phyloP scores from a whole-genome alignment of 1,284 basidiomycete genomes.

The Anthracocystis setariae region DNA sequence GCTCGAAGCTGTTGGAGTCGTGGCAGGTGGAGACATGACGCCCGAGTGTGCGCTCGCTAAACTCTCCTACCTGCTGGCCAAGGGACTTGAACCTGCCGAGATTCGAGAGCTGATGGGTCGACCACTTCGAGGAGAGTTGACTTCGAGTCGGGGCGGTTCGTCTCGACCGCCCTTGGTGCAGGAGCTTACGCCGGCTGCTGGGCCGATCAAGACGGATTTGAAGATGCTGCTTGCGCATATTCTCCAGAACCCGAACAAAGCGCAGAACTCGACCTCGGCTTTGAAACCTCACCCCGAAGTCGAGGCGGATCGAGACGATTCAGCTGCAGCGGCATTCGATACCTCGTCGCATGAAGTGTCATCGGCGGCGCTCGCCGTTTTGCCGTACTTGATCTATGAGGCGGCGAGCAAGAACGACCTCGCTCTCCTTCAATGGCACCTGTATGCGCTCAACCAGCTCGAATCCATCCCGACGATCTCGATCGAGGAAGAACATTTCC shows the following conservation, averaged over 20 bases:
- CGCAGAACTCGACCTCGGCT: conserved; percentile 3
- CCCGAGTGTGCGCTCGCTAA: conserved; percentile 92
- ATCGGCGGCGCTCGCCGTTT: conserved; percentile 20
- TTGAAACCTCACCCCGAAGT: not conserved
- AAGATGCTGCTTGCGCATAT: conserved; percentile 45
- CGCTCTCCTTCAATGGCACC: conserved; percentile 44
- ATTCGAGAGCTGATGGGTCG: conserved; percentile 80
- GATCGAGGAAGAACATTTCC: conserved; percentile 38
- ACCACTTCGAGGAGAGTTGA: conserved; percentile 87
- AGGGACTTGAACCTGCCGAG: conserved; percentile 77
- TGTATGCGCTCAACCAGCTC: conserved; percentile 34
- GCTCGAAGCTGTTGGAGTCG: conserved; percentile 70
- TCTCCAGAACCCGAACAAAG: conserved; percentile 35
- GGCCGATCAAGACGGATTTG: conserved; percentile 38
- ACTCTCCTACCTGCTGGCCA: conserved; percentile 86
- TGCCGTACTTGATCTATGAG: conserved; percentile 51
- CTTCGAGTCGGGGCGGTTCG: conserved; percentile 61
- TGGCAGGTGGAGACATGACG: conserved; percentile 79
- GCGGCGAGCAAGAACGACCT: conserved; percentile 39
- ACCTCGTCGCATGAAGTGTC: conserved; percentile 32
- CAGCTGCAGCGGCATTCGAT: conserved; percentile 29
- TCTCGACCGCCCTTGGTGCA: conserved; percentile 11
- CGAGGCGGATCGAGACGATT: not conserved
- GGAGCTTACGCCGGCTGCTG: conserved; percentile 31
- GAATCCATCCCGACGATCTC: conserved; percentile 32